Base-by-base conservation (phyloP, 2,329 filamentous ascomycete species). In the Colletotrichum sp. region DNA sequence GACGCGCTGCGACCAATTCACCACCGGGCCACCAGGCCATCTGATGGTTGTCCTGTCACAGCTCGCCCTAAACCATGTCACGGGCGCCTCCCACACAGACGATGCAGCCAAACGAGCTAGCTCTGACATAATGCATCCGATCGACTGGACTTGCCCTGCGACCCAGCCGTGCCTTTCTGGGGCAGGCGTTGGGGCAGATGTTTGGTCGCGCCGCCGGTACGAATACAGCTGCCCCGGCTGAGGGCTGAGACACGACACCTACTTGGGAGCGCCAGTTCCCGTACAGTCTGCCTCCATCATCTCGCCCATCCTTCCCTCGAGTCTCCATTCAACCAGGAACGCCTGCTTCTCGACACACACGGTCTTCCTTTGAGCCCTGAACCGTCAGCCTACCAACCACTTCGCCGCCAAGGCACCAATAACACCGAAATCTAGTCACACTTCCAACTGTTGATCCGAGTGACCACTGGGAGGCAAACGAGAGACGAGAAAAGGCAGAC, bases 1-100 rank as follows among this genome's bases (percentile, higher is more conserved):
- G 67, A 58, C 48, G 12, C 12, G 28, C 34, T 60, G 67, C 60
- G 67, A 66, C 67, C 60, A n/a, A 10, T 32, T 24, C 36, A 30
- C 52, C 38, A 52, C 43, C 43, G 1, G 3, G 43, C 43, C 21
- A 8, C 43, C n/a, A 48, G 72, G 52, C 68, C 72, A 55, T 75
- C 72, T 67, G 72, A 72, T 72, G 61, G 58, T 36, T 18, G 67
- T 36, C 72, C 68, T 67, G 61, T 75, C 61, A 67, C 72, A 67
- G 72, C 30, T 67, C 68, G 68, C 48, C 68, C 73, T 73, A 63
- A 75, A 75, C 73, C 73, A 75, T 73, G 73, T 75, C 69, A 75
- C 64, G 43, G 70, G 65, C 70, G 43, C 43, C 63, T 64, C 55
- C 52, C 64, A 67, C 73, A 43, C 69, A 73, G 57, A 34, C 26